Conservation (phyloP, 306 rosid species). For the Crotalaria pallida region DNA sequence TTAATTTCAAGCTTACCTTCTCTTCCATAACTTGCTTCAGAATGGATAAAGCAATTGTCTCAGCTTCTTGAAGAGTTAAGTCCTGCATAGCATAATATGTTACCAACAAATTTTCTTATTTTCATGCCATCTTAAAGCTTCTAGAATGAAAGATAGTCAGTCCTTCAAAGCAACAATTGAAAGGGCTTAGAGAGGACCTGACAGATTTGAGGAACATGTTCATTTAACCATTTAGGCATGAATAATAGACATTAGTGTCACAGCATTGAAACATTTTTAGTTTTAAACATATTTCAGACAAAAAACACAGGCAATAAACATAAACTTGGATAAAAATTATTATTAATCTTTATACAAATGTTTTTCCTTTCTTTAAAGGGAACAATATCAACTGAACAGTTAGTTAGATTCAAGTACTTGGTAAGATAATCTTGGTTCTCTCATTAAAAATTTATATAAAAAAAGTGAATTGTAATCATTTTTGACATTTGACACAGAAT, state of each 20-base stretch:
- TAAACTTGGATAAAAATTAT: not conserved
- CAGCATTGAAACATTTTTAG: not conserved
- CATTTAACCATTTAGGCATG: not conserved
- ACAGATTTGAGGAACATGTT: not conserved
- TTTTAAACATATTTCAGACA: conserved; percentile 7
- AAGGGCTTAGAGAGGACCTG: not conserved
- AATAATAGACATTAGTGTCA: not conserved
- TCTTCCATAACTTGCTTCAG: conserved; percentile 99
- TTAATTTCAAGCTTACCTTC: conserved; percentile 52
- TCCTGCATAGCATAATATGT: conserved; percentile 49
- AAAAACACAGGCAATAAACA: not conserved
- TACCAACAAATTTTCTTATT: not conserved
- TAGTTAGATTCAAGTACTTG: not conserved
- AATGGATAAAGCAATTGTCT: conserved; percentile 90
- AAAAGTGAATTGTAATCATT: no score
- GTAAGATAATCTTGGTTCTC: not conserved
- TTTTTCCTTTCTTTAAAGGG: no score
- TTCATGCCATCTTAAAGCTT: conserved; percentile 1
- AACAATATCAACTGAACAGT: not conserved
- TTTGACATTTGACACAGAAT: not conserved
- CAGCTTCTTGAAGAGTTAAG: conserved; percentile 88
- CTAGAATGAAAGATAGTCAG: not conserved
- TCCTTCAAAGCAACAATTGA: not conserved
- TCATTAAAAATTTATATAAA: no score
- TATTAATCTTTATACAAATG: not conserved